Base-by-base conservation (phyloP, 2,329 filamentous ascomycete species). In the Monosporascus cannonballus region DNA sequence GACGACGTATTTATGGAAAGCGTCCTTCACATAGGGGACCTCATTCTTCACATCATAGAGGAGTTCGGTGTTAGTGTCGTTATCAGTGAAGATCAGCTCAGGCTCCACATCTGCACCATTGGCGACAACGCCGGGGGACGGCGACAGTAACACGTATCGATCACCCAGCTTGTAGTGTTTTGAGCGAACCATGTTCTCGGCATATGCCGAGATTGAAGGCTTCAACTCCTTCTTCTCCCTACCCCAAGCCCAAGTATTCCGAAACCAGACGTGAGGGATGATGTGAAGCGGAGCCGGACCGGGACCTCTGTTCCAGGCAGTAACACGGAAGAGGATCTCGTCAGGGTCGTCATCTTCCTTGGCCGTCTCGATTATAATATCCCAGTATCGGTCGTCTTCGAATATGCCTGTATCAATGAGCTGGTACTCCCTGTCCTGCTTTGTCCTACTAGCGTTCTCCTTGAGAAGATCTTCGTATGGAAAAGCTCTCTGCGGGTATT, bases 231-330 rank as follows among this genome's bases (percentile, higher is more conserved):
- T 75, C 11, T 83, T 69, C 65, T 96, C 89, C 57, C 87, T 82
- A 22, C 92, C 93, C 93, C 93, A 97, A 39, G 88, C 83, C 94
- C 94, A 97, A 3, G 92, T 96, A 70, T 97, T 97, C 59, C 93
- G 85, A 76, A 96, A 97, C 90, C 92, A 96, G 50, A 96, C 84
- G 55, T 97, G 94, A 8, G 93, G 93, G 44, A 96, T 76, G 64
- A 97, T 96, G 71, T 97, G 94, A 51, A 97, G 76, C 22, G 91
- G 92, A 15, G 94, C 93, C 15, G 90, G 84, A 50, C 96, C 90
- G 6, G 90, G 89, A 17, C 94, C 93, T 62, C 94, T 84, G 68
- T 97, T 97, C 87, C 94, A 97, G 45, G 92, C 93, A 11, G 93
- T 96, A 45, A 97, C 87, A 64, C 94, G 89, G 75, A 96, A 97